Conservation (phyloP, 148 eudicot genomes). For the Silene latifolia region DNA sequence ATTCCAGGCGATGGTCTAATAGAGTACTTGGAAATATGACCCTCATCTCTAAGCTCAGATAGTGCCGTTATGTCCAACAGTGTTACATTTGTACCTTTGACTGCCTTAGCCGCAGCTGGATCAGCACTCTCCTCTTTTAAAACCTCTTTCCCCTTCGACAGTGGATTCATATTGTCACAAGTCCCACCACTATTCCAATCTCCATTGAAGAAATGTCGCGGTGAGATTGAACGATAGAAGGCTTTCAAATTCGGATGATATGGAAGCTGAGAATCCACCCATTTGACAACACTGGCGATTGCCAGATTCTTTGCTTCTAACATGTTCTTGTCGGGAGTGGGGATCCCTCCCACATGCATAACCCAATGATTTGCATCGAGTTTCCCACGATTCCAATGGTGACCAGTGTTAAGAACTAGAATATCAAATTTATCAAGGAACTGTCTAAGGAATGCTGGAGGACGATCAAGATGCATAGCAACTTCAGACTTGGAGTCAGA, state of each 20-base stretch:
- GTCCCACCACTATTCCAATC: conserved; percentile 88
- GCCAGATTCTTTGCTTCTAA: conserved; percentile 53
- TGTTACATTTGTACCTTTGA: conserved; percentile 50
- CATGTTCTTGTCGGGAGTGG: conserved; percentile 42
- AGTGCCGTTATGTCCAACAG: conserved; percentile 63
- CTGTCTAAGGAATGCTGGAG: conserved; percentile 53
- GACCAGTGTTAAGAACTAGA: conserved; percentile 72
- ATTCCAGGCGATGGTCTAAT: conserved; percentile 46
- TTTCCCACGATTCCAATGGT: conserved; percentile 87
- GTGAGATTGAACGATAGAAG: conserved; percentile 63
- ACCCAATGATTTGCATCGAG: conserved; percentile 51
- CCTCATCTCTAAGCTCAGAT: conserved; percentile 75
- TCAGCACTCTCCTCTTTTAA: conserved; percentile 45
- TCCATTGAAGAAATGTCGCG: conserved; percentile 77
- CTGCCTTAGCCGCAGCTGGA: conserved; percentile 41
- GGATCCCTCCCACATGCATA: conserved; percentile 54
- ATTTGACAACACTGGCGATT: conserved; percentile 45
- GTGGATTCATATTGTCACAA: conserved; percentile 62
- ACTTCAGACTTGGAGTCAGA: conserved; percentile 34
- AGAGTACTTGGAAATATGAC: conserved; percentile 61
- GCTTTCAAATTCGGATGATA: conserved; percentile 55
- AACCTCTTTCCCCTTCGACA: conserved; percentile 51
- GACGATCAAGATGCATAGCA: conserved; percentile 80
- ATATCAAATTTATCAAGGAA: conserved; percentile 48
- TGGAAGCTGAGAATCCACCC: conserved; percentile 62